phyloP scores from a whole-genome alignment of 805 yeast species.

The Ogataea parapolymorpha region DNA sequence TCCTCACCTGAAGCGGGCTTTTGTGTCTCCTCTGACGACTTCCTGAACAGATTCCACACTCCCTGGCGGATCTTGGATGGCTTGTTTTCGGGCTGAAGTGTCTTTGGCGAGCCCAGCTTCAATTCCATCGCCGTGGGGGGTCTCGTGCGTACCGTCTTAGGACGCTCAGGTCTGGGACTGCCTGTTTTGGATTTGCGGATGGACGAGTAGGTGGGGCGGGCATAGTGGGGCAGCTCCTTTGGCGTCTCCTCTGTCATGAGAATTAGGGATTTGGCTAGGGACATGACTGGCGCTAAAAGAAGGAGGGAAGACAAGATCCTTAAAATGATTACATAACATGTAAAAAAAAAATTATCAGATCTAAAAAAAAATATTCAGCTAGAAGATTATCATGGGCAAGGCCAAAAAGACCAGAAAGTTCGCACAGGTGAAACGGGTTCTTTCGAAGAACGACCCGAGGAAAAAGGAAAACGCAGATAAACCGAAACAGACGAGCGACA shows the following conservation, averaged over 20 bases:
- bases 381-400: constrained; percentile 67
- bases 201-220: constrained; percentile 23
- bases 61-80: constrained; percentile 6
- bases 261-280: constrained; percentile 8
- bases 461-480: constrained; percentile 44
- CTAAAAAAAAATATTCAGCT: not conserved
- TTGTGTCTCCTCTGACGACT: constrained; percentile 2
- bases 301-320: constrained; percentile 6
- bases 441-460: constrained; percentile 70
- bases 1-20: constrained; percentile 9
- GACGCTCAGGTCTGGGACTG: constrained; percentile 7
- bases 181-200: constrained; percentile 18
- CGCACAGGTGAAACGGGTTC: constrained; percentile 83
- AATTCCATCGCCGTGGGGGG: constrained; percentile 1
- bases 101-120: constrained; percentile 4
- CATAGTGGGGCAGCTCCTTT: constrained; percentile 22
- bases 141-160: constrained; percentile 4
- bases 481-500: constrained; percentile 50
- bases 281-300: constrained; percentile 10
- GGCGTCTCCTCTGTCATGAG: constrained; percentile 13
- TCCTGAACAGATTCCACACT: constrained; percentile 14
- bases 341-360: constrained; percentile 3
- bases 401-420: constrained; percentile 96
- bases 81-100: constrained; percentile 4
- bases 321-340: constrained; percentile 9